phyloP scores from a whole-genome alignment of 176 grass and related monocot genomes.

The Tillandsia fasciculata region DNA sequence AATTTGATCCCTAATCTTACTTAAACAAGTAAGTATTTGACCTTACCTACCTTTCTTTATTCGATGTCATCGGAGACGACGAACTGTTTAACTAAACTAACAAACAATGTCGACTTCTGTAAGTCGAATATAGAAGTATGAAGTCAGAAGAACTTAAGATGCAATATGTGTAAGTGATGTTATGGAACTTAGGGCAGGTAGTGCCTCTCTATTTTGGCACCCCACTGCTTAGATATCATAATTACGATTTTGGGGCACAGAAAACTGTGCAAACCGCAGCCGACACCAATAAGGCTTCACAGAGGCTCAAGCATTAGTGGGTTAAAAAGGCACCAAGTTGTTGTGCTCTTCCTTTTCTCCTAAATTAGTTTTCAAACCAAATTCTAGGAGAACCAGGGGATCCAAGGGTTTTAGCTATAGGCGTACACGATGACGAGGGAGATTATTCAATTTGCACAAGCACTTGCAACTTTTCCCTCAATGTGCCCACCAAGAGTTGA shows the following conservation, averaged over 20 bases:
- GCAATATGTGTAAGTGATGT: too few species aligned
- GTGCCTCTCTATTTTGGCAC: too few species aligned
- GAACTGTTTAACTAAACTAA: background rate
- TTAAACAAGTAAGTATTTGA: background rate
- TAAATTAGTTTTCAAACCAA: background rate
- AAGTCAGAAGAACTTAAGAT: too few species aligned
- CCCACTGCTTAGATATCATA: background rate
- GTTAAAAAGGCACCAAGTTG: background rate
- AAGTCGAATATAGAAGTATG: background rate
- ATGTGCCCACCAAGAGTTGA: background rate
- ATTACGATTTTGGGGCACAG: background rate
- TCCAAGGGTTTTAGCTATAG: background rate
- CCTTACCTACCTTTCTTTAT: background rate
- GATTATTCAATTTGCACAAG: conserved; percentile 21
- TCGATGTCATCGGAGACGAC: background rate
- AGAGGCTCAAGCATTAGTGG: conserved; percentile 4
- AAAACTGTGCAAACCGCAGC: background rate
- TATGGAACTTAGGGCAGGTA: too few species aligned
- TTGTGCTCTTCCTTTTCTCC: background rate
- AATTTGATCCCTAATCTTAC: background rate
- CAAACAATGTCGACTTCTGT: background rate
- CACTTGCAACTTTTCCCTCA: conserved; percentile 20
- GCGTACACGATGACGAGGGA: conserved; percentile 32
- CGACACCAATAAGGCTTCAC: conserved; percentile 26
- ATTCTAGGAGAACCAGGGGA: background rate